These are phyloP conservation scores for Miamiensis avidus DNA, from an alignment of 169 alveolate species.

Conservation along the genomic window DNA sequence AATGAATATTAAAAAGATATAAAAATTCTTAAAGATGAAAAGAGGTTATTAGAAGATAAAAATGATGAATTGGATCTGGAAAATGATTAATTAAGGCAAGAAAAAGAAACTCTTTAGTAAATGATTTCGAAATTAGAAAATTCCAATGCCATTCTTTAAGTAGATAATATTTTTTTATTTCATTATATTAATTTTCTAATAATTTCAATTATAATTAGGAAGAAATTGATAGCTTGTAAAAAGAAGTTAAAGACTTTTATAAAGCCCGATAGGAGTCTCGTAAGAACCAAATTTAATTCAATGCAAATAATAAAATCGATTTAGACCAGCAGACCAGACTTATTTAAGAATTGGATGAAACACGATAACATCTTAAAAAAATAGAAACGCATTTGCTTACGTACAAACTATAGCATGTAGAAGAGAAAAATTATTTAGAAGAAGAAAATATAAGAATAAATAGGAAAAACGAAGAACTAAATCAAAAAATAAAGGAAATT, in stretches of 20 bases:
- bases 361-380: not conserved
- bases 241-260: not conserved
- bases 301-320: not conserved
- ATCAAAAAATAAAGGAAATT: not conserved
- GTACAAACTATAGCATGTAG: not conserved
- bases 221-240: not conserved
- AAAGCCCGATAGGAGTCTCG: not conserved
- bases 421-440: not conserved
- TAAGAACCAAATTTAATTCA: not conserved
- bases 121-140: not conserved
- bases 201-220: not conserved
- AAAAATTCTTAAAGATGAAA: not conserved
- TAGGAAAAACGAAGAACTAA: not conserved
- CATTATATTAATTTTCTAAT: no score
- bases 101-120: no score
- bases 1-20: not conserved
- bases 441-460: not conserved
- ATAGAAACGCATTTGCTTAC: not conserved
- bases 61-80: not conserved
- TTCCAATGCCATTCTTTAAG: not conserved
- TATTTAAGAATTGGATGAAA: not conserved
- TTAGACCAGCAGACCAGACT: not conserved
- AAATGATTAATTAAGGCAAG: not conserved
- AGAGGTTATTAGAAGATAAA: not conserved
- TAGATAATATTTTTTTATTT: no score